These are phyloP conservation scores for Metarhizium rileyi DNA, from an alignment of 2,329 filamentous ascomycete genomes.

Conservation along the genomic window DNA sequence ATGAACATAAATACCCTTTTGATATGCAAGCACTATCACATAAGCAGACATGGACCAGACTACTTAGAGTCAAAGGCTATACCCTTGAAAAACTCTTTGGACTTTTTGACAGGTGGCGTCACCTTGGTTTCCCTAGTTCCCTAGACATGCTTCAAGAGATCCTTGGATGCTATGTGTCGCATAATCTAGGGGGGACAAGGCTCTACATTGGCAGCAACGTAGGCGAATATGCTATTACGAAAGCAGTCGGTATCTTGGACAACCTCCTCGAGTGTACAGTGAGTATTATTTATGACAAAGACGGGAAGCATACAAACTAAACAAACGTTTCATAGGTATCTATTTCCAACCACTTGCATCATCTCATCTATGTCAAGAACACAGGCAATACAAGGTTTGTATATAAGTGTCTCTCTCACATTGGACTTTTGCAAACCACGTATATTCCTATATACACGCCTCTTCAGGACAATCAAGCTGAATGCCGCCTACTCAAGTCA, in stretches of 20 bases:
- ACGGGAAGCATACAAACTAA: neutral
- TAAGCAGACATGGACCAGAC: neutral
- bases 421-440: conserved; percentile 16
- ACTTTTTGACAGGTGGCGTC: neutral
- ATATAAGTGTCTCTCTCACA: conserved; percentile 18
- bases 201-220: conserved; percentile 19
- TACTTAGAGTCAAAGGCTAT: neutral
- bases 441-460: no score
- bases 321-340: neutral
- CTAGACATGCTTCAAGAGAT: conserved; percentile 8
- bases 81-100: neutral
- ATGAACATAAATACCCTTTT: neutral
- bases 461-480: neutral
- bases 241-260: conserved; percentile 10
- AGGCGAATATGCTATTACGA: neutral
- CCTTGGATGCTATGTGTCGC: conserved; percentile 14
- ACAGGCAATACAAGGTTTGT: conserved; percentile 6
- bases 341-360: conserved; percentile 5
- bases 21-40: neutral
- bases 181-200: conserved; percentile 17
- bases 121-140: neutral
- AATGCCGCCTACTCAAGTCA: conserved; percentile 4
- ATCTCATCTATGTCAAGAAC: conserved; percentile 16
- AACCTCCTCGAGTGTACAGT: conserved; percentile 9
- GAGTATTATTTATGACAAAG: neutral